A percentile compares a stretch with the other conserved stretches of the same genome.
phyloP scores from a whole-genome alignment of 805 yeast genomes.

The Starmerella ratchasimensis region DNA sequence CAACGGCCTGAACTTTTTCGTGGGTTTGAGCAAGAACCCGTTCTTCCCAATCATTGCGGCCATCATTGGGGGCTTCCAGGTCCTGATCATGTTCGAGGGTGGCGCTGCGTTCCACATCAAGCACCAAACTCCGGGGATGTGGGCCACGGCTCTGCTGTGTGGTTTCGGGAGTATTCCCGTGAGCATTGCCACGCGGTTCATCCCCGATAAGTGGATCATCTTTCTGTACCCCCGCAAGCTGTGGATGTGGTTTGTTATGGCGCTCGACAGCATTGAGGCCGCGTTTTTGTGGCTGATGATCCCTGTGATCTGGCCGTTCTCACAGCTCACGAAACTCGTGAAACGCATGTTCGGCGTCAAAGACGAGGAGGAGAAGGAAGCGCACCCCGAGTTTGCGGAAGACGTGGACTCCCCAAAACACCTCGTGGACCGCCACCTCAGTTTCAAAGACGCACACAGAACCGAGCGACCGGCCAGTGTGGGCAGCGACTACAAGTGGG shows the following conservation, averaged over 20 bases:
- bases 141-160: constrained; percentile 77
- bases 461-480: background rate
- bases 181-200: constrained; percentile 59
- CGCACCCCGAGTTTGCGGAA: constrained; percentile 6
- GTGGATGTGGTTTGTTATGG: constrained; percentile 27
- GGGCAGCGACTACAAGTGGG: constrained; percentile 26
- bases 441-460: background rate
- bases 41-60: constrained; percentile 61
- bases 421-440: constrained; percentile 8
- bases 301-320: constrained; percentile 17
- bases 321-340: constrained; percentile 4
- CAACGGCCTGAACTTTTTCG: constrained; percentile 68
- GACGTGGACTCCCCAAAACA: constrained; percentile 5
- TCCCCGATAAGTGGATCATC: constrained; percentile 69
- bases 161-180: constrained; percentile 72
- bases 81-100: constrained; percentile 89
- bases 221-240: constrained; percentile 50
- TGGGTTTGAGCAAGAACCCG: constrained; percentile 67
- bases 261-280: constrained; percentile 12
- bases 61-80: constrained; percentile 72
- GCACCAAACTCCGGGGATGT: constrained; percentile 68
- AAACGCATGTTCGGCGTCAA: constrained; percentile 14
- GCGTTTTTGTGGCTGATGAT: constrained; percentile 21
- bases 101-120: constrained; percentile 86
- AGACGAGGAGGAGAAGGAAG: constrained; percentile 20